A percentile compares a stretch with the other conserved stretches of the same genome.
Conservation (phyloP, 768 basidiomycete genomes). For the Udeniomyces megalosporus region DNA sequence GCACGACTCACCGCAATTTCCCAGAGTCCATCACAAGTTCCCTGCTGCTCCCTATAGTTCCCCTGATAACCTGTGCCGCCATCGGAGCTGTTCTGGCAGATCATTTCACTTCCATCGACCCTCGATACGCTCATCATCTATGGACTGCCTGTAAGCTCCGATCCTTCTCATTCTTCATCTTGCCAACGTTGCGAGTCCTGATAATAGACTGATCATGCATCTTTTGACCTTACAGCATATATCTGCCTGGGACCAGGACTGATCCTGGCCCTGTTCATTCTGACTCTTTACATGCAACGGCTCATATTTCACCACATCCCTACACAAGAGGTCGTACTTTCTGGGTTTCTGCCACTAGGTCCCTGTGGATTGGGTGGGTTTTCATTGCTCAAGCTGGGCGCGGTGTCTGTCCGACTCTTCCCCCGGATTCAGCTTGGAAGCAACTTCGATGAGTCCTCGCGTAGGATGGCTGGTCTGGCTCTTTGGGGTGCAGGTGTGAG, state of each 20-base stretch:
- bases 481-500: slow-evolving; percentile 11
- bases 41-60: slow-evolving; percentile 16
- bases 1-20: slow-evolving; percentile 17
- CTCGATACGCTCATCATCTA: slow-evolving; percentile 13
- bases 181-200: too few relatives aligned
- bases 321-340: slow-evolving; percentile 17
- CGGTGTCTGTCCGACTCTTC: slow-evolving; percentile 13
- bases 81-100: slow-evolving; percentile 17
- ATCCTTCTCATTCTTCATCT: too few relatives aligned
- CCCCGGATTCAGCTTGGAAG: background rate
- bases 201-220: too few relatives aligned
- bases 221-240: background rate
- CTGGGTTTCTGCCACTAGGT: slow-evolving; percentile 19
- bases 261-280: background rate
- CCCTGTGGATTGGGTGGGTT: slow-evolving; percentile 17
- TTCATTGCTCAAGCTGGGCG: slow-evolving; percentile 16
- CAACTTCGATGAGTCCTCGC: background rate
- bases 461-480: slow-evolving; percentile 12
- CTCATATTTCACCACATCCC: slow-evolving; percentile 17
- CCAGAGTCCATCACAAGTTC: slow-evolving; percentile 14
- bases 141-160: slow-evolving; percentile 8
- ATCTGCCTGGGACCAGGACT: background rate
- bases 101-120: slow-evolving; percentile 3
- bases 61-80: slow-evolving; percentile 14
- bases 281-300: background rate